Percentiles rank a stretch among this genome's conserved stretches.
Evolutionary conservation across 805 yeast species (phyloP).

Genomic region (Metschnikowia noctiluminum): DNA sequence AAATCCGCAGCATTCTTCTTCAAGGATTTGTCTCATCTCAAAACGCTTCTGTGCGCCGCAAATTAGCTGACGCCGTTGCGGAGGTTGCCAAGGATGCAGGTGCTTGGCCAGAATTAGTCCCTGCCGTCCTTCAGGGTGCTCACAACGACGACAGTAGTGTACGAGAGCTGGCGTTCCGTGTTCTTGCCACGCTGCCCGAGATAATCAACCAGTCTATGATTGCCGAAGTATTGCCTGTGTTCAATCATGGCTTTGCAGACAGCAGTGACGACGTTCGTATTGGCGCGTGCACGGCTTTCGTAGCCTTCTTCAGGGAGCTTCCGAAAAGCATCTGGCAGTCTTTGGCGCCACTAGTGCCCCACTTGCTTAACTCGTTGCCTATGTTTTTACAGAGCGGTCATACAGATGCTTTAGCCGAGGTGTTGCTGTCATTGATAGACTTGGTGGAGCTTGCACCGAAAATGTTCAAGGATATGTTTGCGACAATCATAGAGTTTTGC

Average conservation of each 20-base stretch:
- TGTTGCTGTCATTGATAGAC: constrained; percentile 86
- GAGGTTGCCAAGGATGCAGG: constrained; percentile 70
- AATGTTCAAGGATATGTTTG: constrained; percentile 87
- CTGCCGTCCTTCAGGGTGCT: constrained; percentile 68
- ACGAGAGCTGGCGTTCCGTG: constrained; percentile 89
- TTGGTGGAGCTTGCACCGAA: constrained; percentile 92
- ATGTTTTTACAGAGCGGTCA: constrained; percentile 76
- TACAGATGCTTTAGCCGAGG: constrained; percentile 77
- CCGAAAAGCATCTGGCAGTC: constrained; percentile 78
- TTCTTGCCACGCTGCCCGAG: constrained; percentile 80
- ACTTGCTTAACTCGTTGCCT: constrained; percentile 81
- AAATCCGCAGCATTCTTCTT: constrained; percentile 63
- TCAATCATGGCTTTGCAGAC: constrained; percentile 80
- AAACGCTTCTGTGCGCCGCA: constrained; percentile 79
- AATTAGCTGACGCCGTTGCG: constrained; percentile 89
- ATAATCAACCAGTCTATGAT: constrained; percentile 61
- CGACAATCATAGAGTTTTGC: constrained; percentile 81
- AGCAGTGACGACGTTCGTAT: constrained; percentile 78
- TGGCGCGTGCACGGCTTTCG: constrained; percentile 89
- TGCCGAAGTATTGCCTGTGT: constrained; percentile 59
- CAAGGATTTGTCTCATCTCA: constrained; percentile 71
- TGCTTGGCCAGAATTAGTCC: constrained; percentile 76
- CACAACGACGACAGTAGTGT: constrained; percentile 55
- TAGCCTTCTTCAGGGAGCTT: constrained; percentile 77
- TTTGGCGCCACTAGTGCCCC: constrained; percentile 77